Evolutionary conservation across 2,329 filamentous ascomycete genomes (phyloP).

Genomic region (Scopulariopsis brevicaulis): DNA sequence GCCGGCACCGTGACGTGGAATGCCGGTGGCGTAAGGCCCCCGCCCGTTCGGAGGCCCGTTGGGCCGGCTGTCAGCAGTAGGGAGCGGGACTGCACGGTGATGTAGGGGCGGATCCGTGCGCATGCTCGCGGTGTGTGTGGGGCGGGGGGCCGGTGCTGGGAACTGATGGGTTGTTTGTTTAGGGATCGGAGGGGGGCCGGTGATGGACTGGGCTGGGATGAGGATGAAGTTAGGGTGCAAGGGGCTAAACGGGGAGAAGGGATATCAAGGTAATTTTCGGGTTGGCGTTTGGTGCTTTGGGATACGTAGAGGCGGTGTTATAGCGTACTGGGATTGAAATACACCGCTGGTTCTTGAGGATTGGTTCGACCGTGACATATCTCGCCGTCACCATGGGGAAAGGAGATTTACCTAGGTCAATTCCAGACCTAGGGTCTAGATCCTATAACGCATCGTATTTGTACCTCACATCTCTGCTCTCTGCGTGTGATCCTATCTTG

Average conservation of each 20-base stretch:
- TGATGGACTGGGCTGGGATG: neutral
- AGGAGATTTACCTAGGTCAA: neutral
- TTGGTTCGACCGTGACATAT: neutral
- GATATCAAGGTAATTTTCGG: neutral
- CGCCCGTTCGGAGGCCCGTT: conserved; percentile 6
- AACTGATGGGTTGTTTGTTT: neutral
- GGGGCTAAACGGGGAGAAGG: neutral
- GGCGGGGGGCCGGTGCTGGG: neutral
- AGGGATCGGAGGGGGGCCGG: neutral
- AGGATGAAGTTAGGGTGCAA: neutral
- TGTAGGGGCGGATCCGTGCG: conserved; percentile 19
- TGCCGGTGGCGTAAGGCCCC: neutral
- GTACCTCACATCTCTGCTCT: too few relatives aligned
- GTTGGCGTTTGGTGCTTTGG: neutral
- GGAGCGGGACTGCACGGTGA: conserved; percentile 31
- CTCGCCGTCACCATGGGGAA: neutral
- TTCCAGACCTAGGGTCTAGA: too few relatives aligned
- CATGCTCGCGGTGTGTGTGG: conserved; percentile 5
- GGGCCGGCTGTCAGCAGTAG: conserved; percentile 10
- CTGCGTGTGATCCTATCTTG: too few relatives aligned
- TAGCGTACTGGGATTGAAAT: neutral
- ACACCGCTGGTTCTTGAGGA: neutral
- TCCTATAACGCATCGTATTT: too few relatives aligned
- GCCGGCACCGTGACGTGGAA: too few relatives aligned
- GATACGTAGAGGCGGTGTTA: neutral